phyloP scores from a whole-genome alignment of 2,329 filamentous ascomycete genomes.

The Lachnellula cervina region DNA sequence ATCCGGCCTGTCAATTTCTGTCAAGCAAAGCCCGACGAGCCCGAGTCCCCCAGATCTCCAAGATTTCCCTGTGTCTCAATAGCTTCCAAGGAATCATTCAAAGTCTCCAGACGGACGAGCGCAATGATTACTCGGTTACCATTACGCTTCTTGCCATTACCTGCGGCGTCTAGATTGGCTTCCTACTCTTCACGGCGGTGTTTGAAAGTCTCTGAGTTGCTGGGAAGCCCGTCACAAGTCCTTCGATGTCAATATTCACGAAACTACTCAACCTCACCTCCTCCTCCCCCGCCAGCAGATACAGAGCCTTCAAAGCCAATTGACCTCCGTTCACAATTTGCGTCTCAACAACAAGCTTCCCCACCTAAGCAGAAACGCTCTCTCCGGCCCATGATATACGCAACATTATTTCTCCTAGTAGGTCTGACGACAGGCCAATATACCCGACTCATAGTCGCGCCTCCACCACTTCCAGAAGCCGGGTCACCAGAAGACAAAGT shows the following conservation, averaged over 20 bases:
- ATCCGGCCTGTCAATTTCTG: too few relatives aligned
- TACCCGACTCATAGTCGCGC: slow-evolving; percentile 38
- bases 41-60: too few relatives aligned
- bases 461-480: slow-evolving; percentile 37
- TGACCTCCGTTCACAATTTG: slow-evolving; percentile 27
- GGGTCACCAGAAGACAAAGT: slow-evolving; percentile 39
- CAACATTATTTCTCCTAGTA: slow-evolving; percentile 36
- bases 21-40: too few relatives aligned
- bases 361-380: slow-evolving; percentile 21
- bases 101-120: slow-evolving; percentile 43
- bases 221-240: neutral
- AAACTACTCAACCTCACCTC: slow-evolving; percentile 8
- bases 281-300: neutral
- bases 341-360: slow-evolving; percentile 9
- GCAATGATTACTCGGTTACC: slow-evolving; percentile 16
- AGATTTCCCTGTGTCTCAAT: neutral
- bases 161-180: neutral
- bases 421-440: slow-evolving; percentile 38
- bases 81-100: neutral
- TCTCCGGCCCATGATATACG: slow-evolving; percentile 29
- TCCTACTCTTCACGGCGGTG: neutral
- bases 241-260: slow-evolving; percentile 1
- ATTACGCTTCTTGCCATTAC: neutral
- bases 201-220: neutral
- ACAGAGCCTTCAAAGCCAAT: slow-evolving; percentile 4